phyloP scores from a whole-genome alignment of 78 protist species.

The Corallochytrium limacisporum region DNA sequence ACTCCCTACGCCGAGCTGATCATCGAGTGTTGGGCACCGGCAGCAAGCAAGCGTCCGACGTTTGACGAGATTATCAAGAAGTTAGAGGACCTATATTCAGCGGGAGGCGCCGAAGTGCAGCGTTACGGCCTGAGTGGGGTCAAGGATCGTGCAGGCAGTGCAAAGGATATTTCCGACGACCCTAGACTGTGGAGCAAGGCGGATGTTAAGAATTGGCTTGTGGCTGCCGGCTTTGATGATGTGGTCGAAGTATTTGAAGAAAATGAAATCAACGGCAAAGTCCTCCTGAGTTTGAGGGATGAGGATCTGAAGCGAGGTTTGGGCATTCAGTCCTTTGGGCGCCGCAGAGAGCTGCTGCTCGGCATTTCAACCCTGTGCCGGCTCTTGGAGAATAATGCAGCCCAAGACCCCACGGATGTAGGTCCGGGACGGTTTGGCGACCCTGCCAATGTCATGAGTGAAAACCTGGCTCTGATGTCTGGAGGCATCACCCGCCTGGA shows the following conservation, averaged over 20 bases:
- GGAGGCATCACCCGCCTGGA: too few species aligned
- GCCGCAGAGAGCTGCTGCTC: too few species aligned
- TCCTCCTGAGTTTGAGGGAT: too few species aligned
- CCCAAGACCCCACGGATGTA: too few species aligned
- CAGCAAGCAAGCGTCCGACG: background rate
- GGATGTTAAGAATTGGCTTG: background rate
- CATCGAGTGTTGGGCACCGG: background rate
- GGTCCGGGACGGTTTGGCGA: too few species aligned
- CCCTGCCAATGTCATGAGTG: too few species aligned
- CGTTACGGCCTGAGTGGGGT: background rate
- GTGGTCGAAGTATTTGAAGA: background rate
- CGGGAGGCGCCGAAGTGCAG: background rate
- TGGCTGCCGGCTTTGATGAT: background rate
- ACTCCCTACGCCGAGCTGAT: conserved; percentile 3
- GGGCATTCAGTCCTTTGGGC: too few species aligned
- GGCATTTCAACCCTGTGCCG: too few species aligned
- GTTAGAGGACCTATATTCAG: conserved; percentile 1
- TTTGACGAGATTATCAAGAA: conserved; percentile 4
- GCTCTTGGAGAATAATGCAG: too few species aligned
- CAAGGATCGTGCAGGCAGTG: background rate
- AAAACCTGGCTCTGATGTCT: too few species aligned
- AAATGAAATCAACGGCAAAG: background rate
- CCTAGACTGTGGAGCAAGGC: background rate
- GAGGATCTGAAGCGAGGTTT: too few species aligned
- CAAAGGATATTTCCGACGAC: background rate